phyloP scores from a whole-genome alignment of 106 monocot species.

The Amphibolis antarctica region DNA sequence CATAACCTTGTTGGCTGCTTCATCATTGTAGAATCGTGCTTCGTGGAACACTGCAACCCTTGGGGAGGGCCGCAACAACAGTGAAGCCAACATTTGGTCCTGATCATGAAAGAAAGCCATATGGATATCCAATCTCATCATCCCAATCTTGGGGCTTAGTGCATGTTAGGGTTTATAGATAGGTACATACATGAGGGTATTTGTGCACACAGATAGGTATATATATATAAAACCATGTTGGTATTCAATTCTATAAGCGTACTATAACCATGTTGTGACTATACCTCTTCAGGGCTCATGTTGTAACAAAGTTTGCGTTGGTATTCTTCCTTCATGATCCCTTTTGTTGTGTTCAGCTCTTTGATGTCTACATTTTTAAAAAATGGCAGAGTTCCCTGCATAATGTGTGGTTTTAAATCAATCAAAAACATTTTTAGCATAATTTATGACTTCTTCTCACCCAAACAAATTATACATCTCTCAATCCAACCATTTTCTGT shows the following conservation, averaged over 20 bases:
- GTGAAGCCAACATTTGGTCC: constrained; percentile 23
- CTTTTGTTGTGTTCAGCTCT: constrained; percentile 21
- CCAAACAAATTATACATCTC: too few relatives aligned
- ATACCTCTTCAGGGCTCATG: constrained; percentile 26
- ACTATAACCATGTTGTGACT: not conserved
- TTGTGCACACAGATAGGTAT: not conserved
- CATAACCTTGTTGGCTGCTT: constrained; percentile 1
- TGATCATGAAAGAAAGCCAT: not conserved
- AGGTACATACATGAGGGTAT: too few relatives aligned
- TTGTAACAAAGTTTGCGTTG: constrained; percentile 28
- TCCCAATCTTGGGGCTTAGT: not conserved
- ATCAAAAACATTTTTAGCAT: too few relatives aligned
- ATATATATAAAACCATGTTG: not conserved
- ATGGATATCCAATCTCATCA: not conserved
- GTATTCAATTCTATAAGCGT: not conserved
- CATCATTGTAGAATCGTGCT: constrained; percentile 1
- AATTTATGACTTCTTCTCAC: too few relatives aligned
- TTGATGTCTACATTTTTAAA: too few relatives aligned
- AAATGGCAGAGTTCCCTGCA: constrained; percentile 24
- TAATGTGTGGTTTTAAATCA: too few relatives aligned
- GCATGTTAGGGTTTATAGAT: not conserved
- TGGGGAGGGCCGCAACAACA: constrained; percentile 19
- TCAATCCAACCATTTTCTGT: too few relatives aligned
- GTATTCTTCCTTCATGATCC: constrained; percentile 13
- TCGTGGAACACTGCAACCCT: not conserved